Evolutionary conservation across 768 basidiomycete genomes (phyloP), one percentile per base, ranked within the genome.

Genomic region (Mrakia hoshinonis): DNA sequence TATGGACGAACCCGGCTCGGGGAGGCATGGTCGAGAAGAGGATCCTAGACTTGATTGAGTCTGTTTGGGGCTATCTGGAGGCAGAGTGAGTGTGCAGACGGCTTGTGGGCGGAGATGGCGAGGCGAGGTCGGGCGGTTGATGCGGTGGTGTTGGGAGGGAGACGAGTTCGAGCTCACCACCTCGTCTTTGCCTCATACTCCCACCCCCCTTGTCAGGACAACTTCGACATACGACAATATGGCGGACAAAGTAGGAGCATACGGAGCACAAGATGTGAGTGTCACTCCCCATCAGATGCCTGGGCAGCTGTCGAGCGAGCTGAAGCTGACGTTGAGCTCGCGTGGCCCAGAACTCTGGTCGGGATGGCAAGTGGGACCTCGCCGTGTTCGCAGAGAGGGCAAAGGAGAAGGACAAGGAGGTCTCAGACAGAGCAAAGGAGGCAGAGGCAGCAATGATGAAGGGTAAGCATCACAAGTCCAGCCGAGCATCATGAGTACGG

Each of bases 301-400:
- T 38, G 13, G 24, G 4, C 36, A 1, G n/a, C n/a, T n/a, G n/a
- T n/a, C n/a, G n/a, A n/a, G 11, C 9, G 10, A 1, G 34, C 18
- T 48, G 9, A n/a, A 38, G 68, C 54, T 69, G 55, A 58, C 26
- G 15, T 46, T n/a, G 43, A 24, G 4, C 58, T 61, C 26, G 49
- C 47, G 38, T 61, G 74, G 71, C 2, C 75, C 77, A 46, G 72
- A 29, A 77, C 68, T 15, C 74, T 69, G 51, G 70, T 70, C 7
- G 55, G 62, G 39, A 75, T 68, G 22, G 88, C 81, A 91, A 88
- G 83, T 98, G 94, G 93, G 90, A 96, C 83, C 92, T 92, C 81
- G 88, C 93, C n/a, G 78, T 77, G 51, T 79, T 78, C 74, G 74
- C 74, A 18, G 78, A 77, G 13, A 78, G 79, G 75, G 79, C 79